These are phyloP conservation scores for Thelephora aurantiotincta DNA, from an alignment of 768 basidiomycete genomes.

Conservation along the genomic window DNA sequence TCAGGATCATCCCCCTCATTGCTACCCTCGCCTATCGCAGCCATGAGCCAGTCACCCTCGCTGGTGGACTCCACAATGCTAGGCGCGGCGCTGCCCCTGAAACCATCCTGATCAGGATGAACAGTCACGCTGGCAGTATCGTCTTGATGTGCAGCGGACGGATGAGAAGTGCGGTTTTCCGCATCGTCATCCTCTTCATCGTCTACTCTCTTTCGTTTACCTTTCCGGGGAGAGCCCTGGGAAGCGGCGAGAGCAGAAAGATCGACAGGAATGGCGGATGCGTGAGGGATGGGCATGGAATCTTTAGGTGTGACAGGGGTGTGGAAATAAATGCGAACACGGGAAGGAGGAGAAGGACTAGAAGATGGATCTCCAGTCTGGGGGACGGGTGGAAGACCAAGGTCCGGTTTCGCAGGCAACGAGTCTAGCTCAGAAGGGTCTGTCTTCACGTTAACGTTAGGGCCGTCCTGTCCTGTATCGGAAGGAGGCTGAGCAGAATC, in stretches of 20 bases:
- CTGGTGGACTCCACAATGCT: slow-evolving; percentile 47
- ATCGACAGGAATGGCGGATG: slow-evolving; percentile 27
- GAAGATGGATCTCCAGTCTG: slow-evolving; percentile 3
- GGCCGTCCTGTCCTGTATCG: background rate
- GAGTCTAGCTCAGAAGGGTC: slow-evolving; percentile 8
- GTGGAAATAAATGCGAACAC: slow-evolving; percentile 87
- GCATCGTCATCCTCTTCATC: slow-evolving; percentile 67
- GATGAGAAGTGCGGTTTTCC: slow-evolving; percentile 47
- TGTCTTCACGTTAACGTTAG: slow-evolving; percentile 9
- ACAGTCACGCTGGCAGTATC: slow-evolving; percentile 36
- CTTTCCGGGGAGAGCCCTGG: slow-evolving; percentile 45
- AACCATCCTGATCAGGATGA: slow-evolving; percentile 25
- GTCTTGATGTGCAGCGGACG: slow-evolving; percentile 35
- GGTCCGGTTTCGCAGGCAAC: slow-evolving; percentile 4
- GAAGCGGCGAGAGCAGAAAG: slow-evolving; percentile 24
- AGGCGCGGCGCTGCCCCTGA: slow-evolving; percentile 48
- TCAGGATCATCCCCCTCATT: slow-evolving; percentile 27
- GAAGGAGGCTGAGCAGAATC: slow-evolving; percentile 7
- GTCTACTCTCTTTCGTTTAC: slow-evolving; percentile 81
- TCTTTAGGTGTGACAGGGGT: slow-evolving; percentile 78
- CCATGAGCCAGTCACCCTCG: slow-evolving; percentile 84
- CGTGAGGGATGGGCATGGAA: slow-evolving; percentile 57
- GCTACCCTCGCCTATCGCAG: slow-evolving; percentile 66
- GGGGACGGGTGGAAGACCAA: slow-evolving; percentile 1
- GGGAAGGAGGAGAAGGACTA: slow-evolving; percentile 46